These are phyloP conservation scores for Acanthamoeba healyi DNA, from an alignment of 208 protist species.

Conservation along the genomic window DNA sequence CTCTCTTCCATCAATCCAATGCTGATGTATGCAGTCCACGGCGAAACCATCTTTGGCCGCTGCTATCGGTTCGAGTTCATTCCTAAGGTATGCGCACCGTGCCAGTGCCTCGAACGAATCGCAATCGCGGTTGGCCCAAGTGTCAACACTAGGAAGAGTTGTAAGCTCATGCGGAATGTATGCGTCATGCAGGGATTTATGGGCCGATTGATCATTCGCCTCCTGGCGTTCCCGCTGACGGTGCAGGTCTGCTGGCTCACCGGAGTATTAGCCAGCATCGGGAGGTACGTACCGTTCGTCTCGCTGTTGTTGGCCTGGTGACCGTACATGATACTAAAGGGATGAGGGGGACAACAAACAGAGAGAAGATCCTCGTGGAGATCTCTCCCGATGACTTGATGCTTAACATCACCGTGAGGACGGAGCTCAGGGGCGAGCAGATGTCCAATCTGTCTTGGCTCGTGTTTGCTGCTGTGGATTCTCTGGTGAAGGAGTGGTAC, in stretches of 20 bases:
- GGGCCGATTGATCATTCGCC: neutral
- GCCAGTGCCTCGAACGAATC: too few species aligned
- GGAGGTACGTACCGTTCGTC: neutral
- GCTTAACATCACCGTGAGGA: constrained; percentile 35
- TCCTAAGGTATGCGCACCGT: neutral
- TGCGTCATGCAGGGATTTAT: neutral
- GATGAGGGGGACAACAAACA: too few species aligned
- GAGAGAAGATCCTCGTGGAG: constrained; percentile 27
- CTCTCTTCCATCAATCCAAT: neutral
- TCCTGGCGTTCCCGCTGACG: neutral
- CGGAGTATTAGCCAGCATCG: neutral
- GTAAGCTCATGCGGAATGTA: too few species aligned
- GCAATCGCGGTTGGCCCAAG: too few species aligned
- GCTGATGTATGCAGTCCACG: neutral
- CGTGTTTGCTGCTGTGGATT: constrained; percentile 14
- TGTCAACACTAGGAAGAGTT: too few species aligned
- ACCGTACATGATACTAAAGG: too few species aligned
- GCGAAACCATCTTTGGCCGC: neutral
- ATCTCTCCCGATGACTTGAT: neutral
- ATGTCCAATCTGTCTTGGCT: constrained; percentile 64
- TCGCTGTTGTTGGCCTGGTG: too few species aligned
- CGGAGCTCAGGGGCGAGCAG: constrained; percentile 40
- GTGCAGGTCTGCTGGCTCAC: neutral
- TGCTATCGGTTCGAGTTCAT: constrained; percentile 37
- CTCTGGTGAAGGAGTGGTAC: constrained; percentile 53